Evolutionary conservation across 805 yeast species (phyloP), one percentile per base, ranked within the genome.

Genomic region (Saturnispora dispora): DNA sequence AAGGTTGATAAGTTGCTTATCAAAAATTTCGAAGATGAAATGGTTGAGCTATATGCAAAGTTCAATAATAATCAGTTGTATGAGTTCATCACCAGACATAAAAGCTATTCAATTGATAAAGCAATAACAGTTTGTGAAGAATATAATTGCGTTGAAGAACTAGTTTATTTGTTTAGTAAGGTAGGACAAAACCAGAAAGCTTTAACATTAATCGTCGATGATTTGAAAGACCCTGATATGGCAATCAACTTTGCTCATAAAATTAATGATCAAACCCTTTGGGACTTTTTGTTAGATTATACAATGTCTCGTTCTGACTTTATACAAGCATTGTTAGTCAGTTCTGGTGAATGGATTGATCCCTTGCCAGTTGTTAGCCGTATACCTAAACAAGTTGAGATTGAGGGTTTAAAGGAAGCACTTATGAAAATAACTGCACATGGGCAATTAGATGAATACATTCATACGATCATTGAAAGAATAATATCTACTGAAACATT

Each of bases 131-230:
- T 83, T 1, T 87, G 95, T 59, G 81, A 81, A 53, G 53, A 63
- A 10, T 69, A 73, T 22, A 73, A 73, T 1, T 73, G 76, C 40
- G 74, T 73, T 40, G 79, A 83, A 40, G 98, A 91, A 60, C 71
- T 89, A 40, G 95, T 93, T 0, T 89, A 80, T 60, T 66, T 93
- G 30, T 74, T 88, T 54, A 95, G 96, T 4, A 79, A 81, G 58
- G 82, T 86, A 25, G 98, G 99, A 1, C 85, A 86, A 57, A 80
- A 82, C 52, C 76, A 75, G 54, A 77, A 79, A 54, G 98, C 98
- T 0, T 68, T 91, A 58, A 76, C 73, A 52, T 70, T 93, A 42
- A 88, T 93, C 15, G 81, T 89, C 39, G 84, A 86, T 56, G 77
- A 86, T 58, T 68, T 90, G 48, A 75, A 83, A 50, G 93, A 91